Base-by-base conservation (phyloP, 352 stramenopile species). In the Pythium coloratum region DNA sequence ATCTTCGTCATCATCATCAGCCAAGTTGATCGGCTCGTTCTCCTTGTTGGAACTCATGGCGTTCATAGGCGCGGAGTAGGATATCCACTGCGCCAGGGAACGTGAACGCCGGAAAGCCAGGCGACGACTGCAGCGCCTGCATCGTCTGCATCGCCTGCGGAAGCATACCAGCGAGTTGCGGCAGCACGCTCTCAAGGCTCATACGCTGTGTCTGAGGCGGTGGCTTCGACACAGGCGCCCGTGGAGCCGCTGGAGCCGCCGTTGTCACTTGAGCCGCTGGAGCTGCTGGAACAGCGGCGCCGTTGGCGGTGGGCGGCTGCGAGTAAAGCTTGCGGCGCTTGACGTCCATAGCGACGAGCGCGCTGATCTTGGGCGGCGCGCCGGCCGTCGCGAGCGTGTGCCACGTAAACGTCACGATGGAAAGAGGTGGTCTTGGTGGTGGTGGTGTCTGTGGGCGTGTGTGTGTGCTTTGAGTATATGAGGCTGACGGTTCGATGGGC, bases 11-110 rank as follows among this genome's bases (percentile, higher is more conserved):
- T 18, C 28, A 33, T 28, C 38, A 63, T 47, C 36, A 10, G 13
- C 50, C 36, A 42, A 12, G 7, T 16, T 16, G 12, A 58, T 58
- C 55, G 34, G 0, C n/a, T 64, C n/a, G 47, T 56, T 53, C 28
- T 63, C 62, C 6, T 69, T 49, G 24, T 69, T 14, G 14, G 33
- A 24, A 57, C 12, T 9, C 28, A 1, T 13, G 7, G n/a, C 16
- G 42, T 28, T 28, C 34, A 14, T 28, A 3, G 28, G 62, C 24
- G 49, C 24, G 34, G 47, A 36, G 24, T 69, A 69, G 63, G 20
- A 69, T 69, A 36, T 57, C 34, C n/a, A 64, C 63, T 0, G 63
- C 44, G 26, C 63, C 63, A 36, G 63, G 63, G 18, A 69, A 64
- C 33, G 34, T 47, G 34, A 69, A 64, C 63, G 24, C 24, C 26